These are phyloP conservation scores for Geotrichum histeridarum DNA, from an alignment of 1,139 yeast genomes.

Conservation along the genomic window DNA sequence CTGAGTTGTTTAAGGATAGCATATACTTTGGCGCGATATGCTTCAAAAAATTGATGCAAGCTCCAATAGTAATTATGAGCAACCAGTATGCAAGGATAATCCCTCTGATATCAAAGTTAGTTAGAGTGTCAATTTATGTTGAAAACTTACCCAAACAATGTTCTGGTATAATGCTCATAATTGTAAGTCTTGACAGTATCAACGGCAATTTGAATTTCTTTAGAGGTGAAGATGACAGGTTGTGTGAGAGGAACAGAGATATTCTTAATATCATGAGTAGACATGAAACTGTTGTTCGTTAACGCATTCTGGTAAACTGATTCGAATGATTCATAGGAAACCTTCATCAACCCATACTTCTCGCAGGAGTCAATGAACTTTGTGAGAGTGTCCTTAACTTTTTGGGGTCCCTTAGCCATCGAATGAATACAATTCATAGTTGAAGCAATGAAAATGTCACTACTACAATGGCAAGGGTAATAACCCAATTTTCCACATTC, in stretches of 20 bases:
- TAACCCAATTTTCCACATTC: neutral
- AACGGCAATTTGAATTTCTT: neutral
- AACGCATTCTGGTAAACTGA: neutral
- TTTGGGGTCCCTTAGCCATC: neutral
- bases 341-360: neutral
- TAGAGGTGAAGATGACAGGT: neutral
- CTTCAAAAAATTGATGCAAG: constrained; percentile 21
- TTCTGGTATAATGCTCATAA: constrained; percentile 9
- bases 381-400: neutral
- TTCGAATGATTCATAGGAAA: neutral
- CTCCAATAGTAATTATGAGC: constrained; percentile 23
- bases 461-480: neutral
- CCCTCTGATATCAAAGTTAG: constrained; percentile 3
- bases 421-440: neutral
- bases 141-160: constrained; percentile 15
- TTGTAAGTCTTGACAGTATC: constrained; percentile 5
- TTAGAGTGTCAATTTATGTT: neutral
- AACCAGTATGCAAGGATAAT: constrained; percentile 28
- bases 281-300: neutral
- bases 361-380: neutral
- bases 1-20: constrained; percentile 18
- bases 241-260: neutral
- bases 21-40: constrained; percentile 10
- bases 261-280: neutral
- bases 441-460: neutral